Conservation (phyloP, 2,329 filamentous ascomycete genomes). For the Aspergillus persii region DNA sequence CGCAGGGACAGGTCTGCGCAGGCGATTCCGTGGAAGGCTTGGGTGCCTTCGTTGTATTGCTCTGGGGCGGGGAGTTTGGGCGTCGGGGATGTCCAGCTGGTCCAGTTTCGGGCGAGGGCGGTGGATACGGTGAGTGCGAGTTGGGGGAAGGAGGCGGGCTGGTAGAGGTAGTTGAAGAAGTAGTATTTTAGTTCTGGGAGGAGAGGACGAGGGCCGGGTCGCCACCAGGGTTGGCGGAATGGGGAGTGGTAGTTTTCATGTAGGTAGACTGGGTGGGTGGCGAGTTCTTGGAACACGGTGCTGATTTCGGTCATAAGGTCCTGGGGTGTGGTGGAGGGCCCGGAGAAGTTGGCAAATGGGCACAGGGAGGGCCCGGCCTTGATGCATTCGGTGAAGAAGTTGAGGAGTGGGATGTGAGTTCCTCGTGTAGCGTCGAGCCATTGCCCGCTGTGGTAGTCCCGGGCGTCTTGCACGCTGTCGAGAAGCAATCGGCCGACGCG, state of each 20-base stretch:
- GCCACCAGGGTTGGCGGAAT: not conserved
- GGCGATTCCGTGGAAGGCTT: conserved; percentile 5
- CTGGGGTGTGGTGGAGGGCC: not conserved
- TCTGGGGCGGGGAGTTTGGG: not conserved
- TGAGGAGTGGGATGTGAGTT: not conserved
- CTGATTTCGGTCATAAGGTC: not conserved
- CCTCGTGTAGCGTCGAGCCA: not conserved
- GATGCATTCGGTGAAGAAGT: conserved; percentile 4
- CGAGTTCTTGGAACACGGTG: not conserved
- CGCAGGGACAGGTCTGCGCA: not conserved
- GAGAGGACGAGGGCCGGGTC: not conserved
- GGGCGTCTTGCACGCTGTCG: not conserved
- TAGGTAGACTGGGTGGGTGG: not conserved
- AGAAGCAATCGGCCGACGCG: conserved; percentile 2
- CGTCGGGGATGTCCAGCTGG: not conserved
- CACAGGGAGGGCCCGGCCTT: not conserved
- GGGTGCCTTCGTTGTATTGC: not conserved
- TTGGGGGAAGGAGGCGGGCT: not conserved
- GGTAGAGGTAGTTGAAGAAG: conserved; percentile 2
- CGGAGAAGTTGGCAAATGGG: not conserved
- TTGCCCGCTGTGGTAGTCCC: conserved; percentile 1
- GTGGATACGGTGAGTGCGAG: not conserved
- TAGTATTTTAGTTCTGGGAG: not conserved
- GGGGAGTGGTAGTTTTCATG: not conserved
- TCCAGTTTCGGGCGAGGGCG: conserved; percentile 2